phyloP scores from a whole-genome alignment of 1,139 yeast species.

The Taphrina wiesneri region DNA sequence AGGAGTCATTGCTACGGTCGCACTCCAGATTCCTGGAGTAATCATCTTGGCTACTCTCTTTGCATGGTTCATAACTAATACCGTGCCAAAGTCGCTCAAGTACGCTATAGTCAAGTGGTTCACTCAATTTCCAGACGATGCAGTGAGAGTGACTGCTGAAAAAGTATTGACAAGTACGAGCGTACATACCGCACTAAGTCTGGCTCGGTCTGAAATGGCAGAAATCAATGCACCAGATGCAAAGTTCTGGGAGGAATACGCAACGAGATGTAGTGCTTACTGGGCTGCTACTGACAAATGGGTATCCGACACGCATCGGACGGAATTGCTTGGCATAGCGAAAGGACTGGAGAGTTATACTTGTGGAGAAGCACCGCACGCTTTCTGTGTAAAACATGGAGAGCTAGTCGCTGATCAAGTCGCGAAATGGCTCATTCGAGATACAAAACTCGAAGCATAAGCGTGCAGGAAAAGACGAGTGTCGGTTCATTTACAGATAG shows the following conservation, averaged over 20 bases:
- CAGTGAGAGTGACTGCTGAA: slow-evolving; percentile 13
- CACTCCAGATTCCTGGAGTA: slow-evolving; percentile 13
- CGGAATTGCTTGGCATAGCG: slow-evolving; percentile 1
- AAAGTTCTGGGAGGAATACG: slow-evolving; percentile 6
- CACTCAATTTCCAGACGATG: slow-evolving; percentile 21
- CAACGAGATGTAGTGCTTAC: slow-evolving; percentile 22
- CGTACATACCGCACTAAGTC: slow-evolving; percentile 23
- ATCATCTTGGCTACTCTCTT: not conserved
- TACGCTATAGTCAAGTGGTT: not conserved
- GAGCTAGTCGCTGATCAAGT: slow-evolving; percentile 16
- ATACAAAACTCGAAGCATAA: not conserved
- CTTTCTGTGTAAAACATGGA: slow-evolving; percentile 31
- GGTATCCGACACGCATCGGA: not conserved
- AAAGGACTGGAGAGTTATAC: slow-evolving; percentile 22
- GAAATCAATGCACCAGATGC: slow-evolving; percentile 19
- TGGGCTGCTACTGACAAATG: slow-evolving; percentile 23
- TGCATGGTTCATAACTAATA: not conserved
- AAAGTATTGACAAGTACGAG: not conserved
- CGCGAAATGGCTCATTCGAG: slow-evolving; percentile 22
- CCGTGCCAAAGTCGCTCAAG: not conserved
- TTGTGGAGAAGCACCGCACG: slow-evolving; percentile 20
- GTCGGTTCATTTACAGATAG: too few relatives aligned
- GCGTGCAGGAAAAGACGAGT: not conserved
- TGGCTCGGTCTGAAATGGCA: slow-evolving; percentile 26
- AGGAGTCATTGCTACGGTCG: slow-evolving; percentile 5